These are phyloP conservation scores for Colletotrichum musicola DNA, from an alignment of 2,329 filamentous ascomycete species.

Conservation along the genomic window DNA sequence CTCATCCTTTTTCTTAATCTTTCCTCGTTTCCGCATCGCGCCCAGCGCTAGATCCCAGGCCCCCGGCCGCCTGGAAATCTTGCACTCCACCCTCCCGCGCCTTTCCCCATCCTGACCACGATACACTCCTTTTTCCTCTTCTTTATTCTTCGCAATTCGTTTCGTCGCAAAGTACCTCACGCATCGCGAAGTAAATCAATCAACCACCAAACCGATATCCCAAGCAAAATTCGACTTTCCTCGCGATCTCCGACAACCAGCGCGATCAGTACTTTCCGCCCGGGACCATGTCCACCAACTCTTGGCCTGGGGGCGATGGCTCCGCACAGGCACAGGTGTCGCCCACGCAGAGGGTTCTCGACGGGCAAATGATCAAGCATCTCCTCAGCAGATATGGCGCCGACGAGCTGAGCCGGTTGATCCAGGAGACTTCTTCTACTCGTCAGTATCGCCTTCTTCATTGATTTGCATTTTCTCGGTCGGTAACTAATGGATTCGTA, in stretches of 20 bases:
- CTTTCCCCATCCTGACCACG: conserved; percentile 23
- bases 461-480: not conserved
- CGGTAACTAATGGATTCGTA: not conserved
- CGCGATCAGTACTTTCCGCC: conserved; percentile 1
- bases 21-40: conserved; percentile 27
- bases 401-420: conserved; percentile 49
- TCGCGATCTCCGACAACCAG: not conserved
- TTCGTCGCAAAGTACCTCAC: conserved; percentile 17
- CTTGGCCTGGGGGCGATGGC: conserved; percentile 49
- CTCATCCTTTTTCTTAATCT: conserved; percentile 9
- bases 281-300: conserved; percentile 43
- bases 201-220: not conserved
- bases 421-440: conserved; percentile 48
- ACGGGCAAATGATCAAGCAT: conserved; percentile 52
- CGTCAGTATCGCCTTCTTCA: conserved; percentile 44
- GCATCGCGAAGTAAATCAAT: not conserved
- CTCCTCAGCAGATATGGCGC: conserved; percentile 49
- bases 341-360: conserved; percentile 43
- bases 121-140: conserved; percentile 36
- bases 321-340: conserved; percentile 42
- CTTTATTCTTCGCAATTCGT: conserved; percentile 11
- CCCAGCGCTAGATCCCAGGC: conserved; percentile 37
- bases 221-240: not conserved
- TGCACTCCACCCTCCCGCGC: conserved; percentile 28
- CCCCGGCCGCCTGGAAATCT: conserved; percentile 37